phyloP scores from a whole-genome alignment of 768 basidiomycete genomes.

The Lentinus brumalis region DNA sequence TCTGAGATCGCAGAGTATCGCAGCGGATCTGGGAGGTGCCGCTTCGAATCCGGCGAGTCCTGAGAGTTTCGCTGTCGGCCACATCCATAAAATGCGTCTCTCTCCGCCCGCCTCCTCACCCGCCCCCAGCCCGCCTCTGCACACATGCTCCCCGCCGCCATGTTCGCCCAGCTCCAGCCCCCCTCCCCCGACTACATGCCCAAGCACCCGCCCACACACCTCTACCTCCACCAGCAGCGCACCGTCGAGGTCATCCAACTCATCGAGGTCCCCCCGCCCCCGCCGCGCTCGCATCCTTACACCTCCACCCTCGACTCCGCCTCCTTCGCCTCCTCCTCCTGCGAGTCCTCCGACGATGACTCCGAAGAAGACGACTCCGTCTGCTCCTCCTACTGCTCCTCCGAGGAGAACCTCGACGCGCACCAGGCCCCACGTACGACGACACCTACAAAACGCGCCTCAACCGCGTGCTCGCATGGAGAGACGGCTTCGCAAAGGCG shows the following conservation, averaged over 20 bases:
- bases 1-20: slow-evolving; percentile 17
- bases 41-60: slow-evolving; percentile 11
- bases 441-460: slow-evolving; percentile 58
- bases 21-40: slow-evolving; percentile 16
- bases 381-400: slow-evolving; percentile 74
- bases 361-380: slow-evolving; percentile 44
- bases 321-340: slow-evolving; percentile 44
- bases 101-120: slow-evolving; percentile 16
- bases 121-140: background rate
- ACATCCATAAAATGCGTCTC: slow-evolving; percentile 20
- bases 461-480: slow-evolving; percentile 73
- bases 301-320: slow-evolving; percentile 38
- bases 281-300: slow-evolving; percentile 44
- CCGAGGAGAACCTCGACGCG: slow-evolving; percentile 38
- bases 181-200: slow-evolving; percentile 16
- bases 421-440: slow-evolving; percentile 33
- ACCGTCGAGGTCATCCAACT: slow-evolving; percentile 72
- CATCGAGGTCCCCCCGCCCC: slow-evolving; percentile 63
- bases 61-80: slow-evolving; percentile 20
- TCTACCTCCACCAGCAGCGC: slow-evolving; percentile 47
- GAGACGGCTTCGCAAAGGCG: slow-evolving; percentile 55
- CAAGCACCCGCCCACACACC: slow-evolving; percentile 37
- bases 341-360: slow-evolving; percentile 36
- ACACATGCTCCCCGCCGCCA: slow-evolving; percentile 8
- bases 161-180: slow-evolving; percentile 26